Conservation (phyloP, 805 yeast species). For the Ogataea paraovalis region DNA sequence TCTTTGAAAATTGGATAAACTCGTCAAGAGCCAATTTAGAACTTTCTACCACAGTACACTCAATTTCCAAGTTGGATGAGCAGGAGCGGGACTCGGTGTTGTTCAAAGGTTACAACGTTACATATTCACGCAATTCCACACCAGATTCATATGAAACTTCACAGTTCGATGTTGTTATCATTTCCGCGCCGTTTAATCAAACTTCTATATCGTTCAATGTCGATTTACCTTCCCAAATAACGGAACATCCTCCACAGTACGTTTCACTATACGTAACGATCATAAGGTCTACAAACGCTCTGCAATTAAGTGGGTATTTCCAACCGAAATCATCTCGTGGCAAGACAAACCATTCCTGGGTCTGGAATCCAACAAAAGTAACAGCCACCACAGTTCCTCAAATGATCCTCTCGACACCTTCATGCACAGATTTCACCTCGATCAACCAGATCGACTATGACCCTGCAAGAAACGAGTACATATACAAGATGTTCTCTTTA, state of each 20-base stretch:
- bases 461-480: conserved; percentile 26
- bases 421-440: conserved; percentile 31
- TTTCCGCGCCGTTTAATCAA: conserved; percentile 40
- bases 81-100: too few species aligned
- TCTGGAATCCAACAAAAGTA: too few species aligned
- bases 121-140: background rate
- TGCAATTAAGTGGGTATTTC: conserved; percentile 14
- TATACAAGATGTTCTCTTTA: conserved; percentile 41
- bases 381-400: conserved; percentile 19
- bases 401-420: conserved; percentile 24
- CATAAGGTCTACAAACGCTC: conserved; percentile 18
- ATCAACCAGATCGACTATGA: conserved; percentile 30
- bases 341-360: too few species aligned
- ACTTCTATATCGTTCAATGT: conserved; percentile 22
- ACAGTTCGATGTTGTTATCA: conserved; percentile 39
- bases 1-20: conserved; percentile 38
- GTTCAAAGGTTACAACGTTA: too few species aligned
- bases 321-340: conserved; percentile 26
- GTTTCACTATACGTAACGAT: conserved; percentile 38
- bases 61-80: conserved; percentile 9
- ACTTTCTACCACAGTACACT: conserved; percentile 29
- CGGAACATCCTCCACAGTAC: conserved; percentile 29
- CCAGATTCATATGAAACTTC: conserved; percentile 3
- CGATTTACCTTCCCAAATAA: conserved; percentile 5
- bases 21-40: conserved; percentile 31